Evolutionary conservation across 495 filamentous ascomycete species (phyloP).

Genomic region (Apiosordaria backusii): DNA sequence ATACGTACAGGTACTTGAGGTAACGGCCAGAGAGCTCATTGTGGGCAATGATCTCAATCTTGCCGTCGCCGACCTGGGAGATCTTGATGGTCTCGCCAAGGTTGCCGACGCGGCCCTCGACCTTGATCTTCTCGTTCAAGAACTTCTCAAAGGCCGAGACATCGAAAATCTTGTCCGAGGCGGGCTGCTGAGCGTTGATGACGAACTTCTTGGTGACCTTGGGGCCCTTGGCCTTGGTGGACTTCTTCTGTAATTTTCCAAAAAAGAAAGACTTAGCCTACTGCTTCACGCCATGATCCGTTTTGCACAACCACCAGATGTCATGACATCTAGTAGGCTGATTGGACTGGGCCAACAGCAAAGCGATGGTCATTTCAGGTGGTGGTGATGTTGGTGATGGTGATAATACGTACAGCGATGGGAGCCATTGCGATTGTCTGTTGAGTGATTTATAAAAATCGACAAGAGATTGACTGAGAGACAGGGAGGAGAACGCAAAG

Average conservation of each 20-base stretch:
- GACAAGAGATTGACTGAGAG: constrained; percentile 15
- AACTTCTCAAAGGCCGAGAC: constrained; percentile 99
- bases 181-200: constrained; percentile 98
- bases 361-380: constrained; percentile 56
- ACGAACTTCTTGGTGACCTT: constrained; percentile 79
- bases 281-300: constrained; percentile 68
- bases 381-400: constrained; percentile 28
- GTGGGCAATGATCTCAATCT: constrained; percentile 96
- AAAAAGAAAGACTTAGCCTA: constrained; percentile 77
- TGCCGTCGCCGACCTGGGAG: constrained; percentile 85
- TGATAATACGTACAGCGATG: constrained; percentile 66
- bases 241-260: constrained; percentile 57
- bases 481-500: constrained; percentile 57
- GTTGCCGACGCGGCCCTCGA: constrained; percentile 96
- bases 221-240: constrained; percentile 55
- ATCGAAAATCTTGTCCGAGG: constrained; percentile 99
- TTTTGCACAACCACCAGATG: constrained; percentile 19
- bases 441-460: constrained; percentile 19
- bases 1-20: constrained; percentile 93
- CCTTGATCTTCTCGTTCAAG: constrained; percentile 99
- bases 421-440: constrained; percentile 52
- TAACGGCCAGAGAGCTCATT: constrained; percentile 97
- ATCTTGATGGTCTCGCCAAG: constrained; percentile 91
- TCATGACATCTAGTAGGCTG: background rate
- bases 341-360: constrained; percentile 69